Evolutionary conservation across 2,329 filamentous ascomycete genomes (phyloP).

Genomic region (Hypoxylon sp.): DNA sequence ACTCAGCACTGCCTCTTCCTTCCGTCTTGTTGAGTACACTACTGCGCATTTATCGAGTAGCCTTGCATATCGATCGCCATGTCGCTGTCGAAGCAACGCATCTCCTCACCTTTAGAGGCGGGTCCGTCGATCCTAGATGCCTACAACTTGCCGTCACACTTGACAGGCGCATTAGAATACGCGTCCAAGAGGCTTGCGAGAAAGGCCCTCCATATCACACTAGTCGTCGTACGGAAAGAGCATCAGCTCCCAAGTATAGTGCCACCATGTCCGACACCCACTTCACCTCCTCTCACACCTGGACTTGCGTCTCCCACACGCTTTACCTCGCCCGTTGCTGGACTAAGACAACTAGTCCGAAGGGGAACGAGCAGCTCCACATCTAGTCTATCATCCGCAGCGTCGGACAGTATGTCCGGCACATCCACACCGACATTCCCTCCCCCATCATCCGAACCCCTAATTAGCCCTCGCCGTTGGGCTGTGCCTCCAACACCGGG

Average conservation of each 20-base stretch:
- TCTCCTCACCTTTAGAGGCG: slow-evolving; percentile 75
- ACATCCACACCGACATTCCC: slow-evolving; percentile 46
- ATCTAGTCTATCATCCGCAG: slow-evolving; percentile 53
- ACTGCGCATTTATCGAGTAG: slow-evolving; percentile 9
- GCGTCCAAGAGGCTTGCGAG: slow-evolving; percentile 69
- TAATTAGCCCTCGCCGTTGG: slow-evolving; percentile 51
- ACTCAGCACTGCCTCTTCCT: slow-evolving; percentile 22
- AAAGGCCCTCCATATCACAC: slow-evolving; percentile 70
- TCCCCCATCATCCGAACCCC: slow-evolving; percentile 41
- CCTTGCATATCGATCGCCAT: slow-evolving; percentile 38
- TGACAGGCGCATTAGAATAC: slow-evolving; percentile 71
- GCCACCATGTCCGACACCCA: slow-evolving; percentile 55
- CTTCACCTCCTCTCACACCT: slow-evolving; percentile 51
- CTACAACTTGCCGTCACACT: slow-evolving; percentile 69
- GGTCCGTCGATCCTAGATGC: slow-evolving; percentile 71
- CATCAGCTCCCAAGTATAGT: slow-evolving; percentile 66
- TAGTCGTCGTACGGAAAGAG: slow-evolving; percentile 70
- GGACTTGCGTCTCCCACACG: slow-evolving; percentile 53
- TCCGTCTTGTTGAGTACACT: neutral
- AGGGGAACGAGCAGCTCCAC: slow-evolving; percentile 56
- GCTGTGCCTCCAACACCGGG: slow-evolving; percentile 56
- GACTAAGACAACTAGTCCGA: slow-evolving; percentile 60
- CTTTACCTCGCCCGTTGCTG: slow-evolving; percentile 54
- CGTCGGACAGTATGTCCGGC: slow-evolving; percentile 39
- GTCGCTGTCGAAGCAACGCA: slow-evolving; percentile 67